A percentile compares a stretch with the other conserved stretches of the same genome.
phyloP scores from a whole-genome alignment of 371 early-diverging fungal genomes.

The Cladochytrium tenue region DNA sequence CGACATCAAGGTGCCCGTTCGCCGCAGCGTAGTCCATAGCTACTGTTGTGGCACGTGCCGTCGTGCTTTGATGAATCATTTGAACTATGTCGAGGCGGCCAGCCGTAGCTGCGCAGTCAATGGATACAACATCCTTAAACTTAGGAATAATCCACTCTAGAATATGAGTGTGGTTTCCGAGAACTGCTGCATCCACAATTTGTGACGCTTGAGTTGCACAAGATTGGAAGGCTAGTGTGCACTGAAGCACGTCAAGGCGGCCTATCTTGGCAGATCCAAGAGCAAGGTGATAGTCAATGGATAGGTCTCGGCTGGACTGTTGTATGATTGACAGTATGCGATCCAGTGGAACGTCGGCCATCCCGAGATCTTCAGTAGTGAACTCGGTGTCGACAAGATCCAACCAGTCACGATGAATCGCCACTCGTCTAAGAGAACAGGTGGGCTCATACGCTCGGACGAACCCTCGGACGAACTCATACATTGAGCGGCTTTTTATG shows the following conservation, averaged over 20 bases:
- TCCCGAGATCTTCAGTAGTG: background rate
- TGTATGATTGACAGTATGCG: background rate
- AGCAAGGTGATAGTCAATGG: background rate
- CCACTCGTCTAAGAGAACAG: background rate
- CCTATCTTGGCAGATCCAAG: background rate
- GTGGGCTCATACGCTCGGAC: background rate
- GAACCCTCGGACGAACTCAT: background rate
- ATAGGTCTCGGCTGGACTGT: background rate
- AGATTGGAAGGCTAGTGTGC: background rate
- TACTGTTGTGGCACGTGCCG: background rate
- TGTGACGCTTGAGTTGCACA: background rate
- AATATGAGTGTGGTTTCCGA: background rate
- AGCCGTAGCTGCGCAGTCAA: constrained; percentile 9
- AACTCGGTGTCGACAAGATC: background rate
- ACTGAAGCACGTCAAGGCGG: background rate
- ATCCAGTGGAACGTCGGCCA: background rate
- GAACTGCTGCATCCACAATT: constrained; percentile 6
- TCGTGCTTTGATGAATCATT: constrained; percentile 1
- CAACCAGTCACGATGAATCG: background rate
- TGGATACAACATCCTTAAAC: background rate
- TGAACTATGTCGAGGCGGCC: constrained; percentile 15
- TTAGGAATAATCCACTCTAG: constrained; percentile 1
- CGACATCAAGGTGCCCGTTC: constrained; percentile 18
- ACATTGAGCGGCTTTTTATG: background rate
- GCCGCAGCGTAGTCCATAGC: constrained; percentile 23